Evolutionary conservation across 805 yeast genomes (phyloP).

Genomic region (Kodamaea sagamina): DNA sequence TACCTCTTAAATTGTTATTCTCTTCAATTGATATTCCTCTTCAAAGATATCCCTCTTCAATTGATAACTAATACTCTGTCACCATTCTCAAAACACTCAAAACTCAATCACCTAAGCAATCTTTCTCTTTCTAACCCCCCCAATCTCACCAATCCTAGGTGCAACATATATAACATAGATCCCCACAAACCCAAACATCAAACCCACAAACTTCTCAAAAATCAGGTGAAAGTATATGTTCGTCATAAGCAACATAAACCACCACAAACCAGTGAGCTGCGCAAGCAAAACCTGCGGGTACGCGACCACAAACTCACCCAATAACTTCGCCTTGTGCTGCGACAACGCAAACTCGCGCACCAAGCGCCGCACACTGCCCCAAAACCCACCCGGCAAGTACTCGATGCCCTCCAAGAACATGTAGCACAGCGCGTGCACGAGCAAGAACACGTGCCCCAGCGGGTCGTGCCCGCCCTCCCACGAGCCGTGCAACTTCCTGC

Average conservation of each 20-base stretch:
- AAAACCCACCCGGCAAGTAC: slow-evolving; percentile 28
- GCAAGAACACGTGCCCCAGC: slow-evolving; percentile 85
- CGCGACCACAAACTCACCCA: slow-evolving; percentile 16
- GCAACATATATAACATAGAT: slow-evolving; percentile 46
- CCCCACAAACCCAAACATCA: slow-evolving; percentile 59
- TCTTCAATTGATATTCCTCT: too few relatives aligned
- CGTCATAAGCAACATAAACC: slow-evolving; percentile 87
- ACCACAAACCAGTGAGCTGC: slow-evolving; percentile 55
- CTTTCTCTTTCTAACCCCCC: background rate
- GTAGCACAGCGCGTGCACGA: slow-evolving; percentile 65
- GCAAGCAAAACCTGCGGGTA: slow-evolving; percentile 31
- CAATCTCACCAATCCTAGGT: background rate
- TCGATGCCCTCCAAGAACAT: slow-evolving; percentile 63
- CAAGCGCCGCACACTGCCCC: slow-evolving; percentile 13
- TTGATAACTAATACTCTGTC: too few relatives aligned
- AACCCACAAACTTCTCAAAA: slow-evolving; percentile 71
- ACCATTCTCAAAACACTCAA: too few relatives aligned
- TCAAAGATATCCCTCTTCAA: too few relatives aligned
- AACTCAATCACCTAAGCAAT: too few relatives aligned
- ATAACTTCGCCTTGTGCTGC: background rate
- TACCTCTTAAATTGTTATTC: too few relatives aligned
- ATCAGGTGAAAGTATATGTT: slow-evolving; percentile 82
- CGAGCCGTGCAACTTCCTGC: slow-evolving; percentile 50
- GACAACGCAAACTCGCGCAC: background rate
- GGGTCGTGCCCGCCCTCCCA: slow-evolving; percentile 96